Conservation (phyloP, 2,329 filamentous ascomycete species). For the Hirsutella minnesotensis region DNA sequence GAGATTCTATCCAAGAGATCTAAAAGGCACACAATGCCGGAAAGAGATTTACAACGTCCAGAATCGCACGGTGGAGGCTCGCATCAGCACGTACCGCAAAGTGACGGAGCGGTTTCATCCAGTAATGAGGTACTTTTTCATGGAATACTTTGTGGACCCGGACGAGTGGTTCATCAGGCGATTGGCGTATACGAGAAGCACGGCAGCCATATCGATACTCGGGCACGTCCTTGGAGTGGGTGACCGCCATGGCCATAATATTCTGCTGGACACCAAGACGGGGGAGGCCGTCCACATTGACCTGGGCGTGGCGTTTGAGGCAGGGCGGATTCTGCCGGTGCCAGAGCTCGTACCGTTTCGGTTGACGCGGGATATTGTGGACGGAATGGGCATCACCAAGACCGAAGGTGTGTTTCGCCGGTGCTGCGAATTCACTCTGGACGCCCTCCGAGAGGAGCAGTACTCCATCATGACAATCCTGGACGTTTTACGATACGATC, state of each 20-base stretch:
- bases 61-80: constrained; percentile 53
- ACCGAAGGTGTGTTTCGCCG: constrained; percentile 93
- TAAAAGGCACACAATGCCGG: constrained; percentile 63
- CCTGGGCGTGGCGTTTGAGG: constrained; percentile 92
- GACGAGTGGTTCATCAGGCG: constrained; percentile 92
- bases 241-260: constrained; percentile 94
- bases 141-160: constrained; percentile 85
- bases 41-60: constrained; percentile 69
- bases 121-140: constrained; percentile 93
- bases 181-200: constrained; percentile 84
- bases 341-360: constrained; percentile 95
- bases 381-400: constrained; percentile 91
- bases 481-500: constrained; percentile 96
- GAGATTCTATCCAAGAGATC: constrained; percentile 73
- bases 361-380: constrained; percentile 84
- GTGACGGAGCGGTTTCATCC: constrained; percentile 78
- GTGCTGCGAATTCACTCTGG: constrained; percentile 96
- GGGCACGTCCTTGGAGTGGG: constrained; percentile 88
- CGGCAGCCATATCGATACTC: constrained; percentile 88
- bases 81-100: constrained; percentile 64
- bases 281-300: constrained; percentile 97
- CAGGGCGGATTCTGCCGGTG: constrained; percentile 85
- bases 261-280: constrained; percentile 76
- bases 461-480: constrained; percentile 98
- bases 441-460: constrained; percentile 86